A percentile compares a stretch with the other conserved stretches of the same genome.
Evolutionary conservation across 169 alveolate species (phyloP).

Genomic region (Theileria annulata): DNA sequence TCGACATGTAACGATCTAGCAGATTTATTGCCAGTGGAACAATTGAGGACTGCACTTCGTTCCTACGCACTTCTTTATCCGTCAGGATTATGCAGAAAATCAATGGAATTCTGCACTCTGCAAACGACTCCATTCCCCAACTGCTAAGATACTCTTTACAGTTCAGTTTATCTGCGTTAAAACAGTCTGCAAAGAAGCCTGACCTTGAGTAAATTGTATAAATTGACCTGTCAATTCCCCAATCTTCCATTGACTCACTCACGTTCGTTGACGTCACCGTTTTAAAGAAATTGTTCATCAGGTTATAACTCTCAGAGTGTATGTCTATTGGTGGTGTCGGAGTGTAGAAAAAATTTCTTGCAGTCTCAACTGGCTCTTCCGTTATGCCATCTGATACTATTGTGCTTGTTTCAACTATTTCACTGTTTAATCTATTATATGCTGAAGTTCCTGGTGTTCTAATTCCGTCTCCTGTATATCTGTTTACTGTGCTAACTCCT

Average conservation of each 20-base stretch:
- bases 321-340: not conserved
- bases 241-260: constrained; percentile 30
- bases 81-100: constrained; percentile 57
- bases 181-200: constrained; percentile 66
- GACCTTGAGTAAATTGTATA: constrained; percentile 61
- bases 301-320: not conserved
- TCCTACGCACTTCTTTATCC: constrained; percentile 30
- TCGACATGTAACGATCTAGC: constrained; percentile 48
- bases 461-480: not conserved
- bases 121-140: constrained; percentile 34
- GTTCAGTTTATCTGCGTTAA: constrained; percentile 53
- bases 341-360: not conserved
- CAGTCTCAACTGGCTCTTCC: not conserved
- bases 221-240: constrained; percentile 68
- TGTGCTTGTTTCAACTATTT: constrained; percentile 15
- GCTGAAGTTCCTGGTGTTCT: constrained; percentile 2
- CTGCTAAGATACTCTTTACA: constrained; percentile 48
- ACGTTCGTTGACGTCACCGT: constrained; percentile 43
- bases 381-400: not conserved
- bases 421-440: not conserved
- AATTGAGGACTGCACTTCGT: constrained; percentile 54
- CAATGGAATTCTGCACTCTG: constrained; percentile 61
- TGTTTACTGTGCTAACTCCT: too few relatives aligned
- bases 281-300: constrained; percentile 25
- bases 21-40: constrained; percentile 58